phyloP scores from a whole-genome alignment of 2,329 filamentous ascomycete genomes.

The Raffaelea arxii region DNA sequence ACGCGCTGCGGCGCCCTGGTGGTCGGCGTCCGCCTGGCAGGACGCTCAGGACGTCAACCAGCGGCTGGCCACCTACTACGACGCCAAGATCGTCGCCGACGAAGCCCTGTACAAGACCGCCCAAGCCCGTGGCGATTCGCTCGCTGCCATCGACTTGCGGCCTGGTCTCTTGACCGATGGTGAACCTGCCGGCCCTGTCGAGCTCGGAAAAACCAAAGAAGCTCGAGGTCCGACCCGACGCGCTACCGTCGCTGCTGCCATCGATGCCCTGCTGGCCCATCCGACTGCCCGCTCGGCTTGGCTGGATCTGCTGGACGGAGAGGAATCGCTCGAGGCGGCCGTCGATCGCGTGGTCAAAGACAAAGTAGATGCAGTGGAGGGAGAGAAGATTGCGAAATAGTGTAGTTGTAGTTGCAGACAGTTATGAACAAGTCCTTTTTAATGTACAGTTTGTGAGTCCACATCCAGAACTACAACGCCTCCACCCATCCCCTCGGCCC shows the following conservation, averaged over 20 bases:
- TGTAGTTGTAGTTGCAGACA: too few species aligned
- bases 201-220: constrained; percentile 34
- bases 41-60: constrained; percentile 26
- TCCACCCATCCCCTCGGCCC: constrained; percentile 31
- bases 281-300: constrained; percentile 35
- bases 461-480: constrained; percentile 17
- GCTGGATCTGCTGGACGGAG: constrained; percentile 46
- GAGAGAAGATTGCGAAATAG: constrained; percentile 26
- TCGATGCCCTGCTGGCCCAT: constrained; percentile 43
- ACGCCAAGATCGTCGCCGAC: constrained; percentile 52
- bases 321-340: constrained; percentile 35
- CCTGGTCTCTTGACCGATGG: constrained; percentile 41
- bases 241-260: constrained; percentile 49
- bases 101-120: constrained; percentile 42
- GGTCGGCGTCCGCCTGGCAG: constrained; percentile 40
- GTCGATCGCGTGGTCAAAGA: constrained; percentile 39
- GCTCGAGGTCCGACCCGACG: constrained; percentile 36
- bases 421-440: not conserved
- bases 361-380: constrained; percentile 41
- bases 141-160: constrained; percentile 43
- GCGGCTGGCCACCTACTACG: constrained; percentile 42
- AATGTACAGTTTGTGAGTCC: not conserved
- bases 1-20: constrained; percentile 43
- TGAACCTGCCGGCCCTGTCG: constrained; percentile 35
- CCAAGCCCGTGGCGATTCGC: constrained; percentile 22